phyloP scores from a whole-genome alignment of 2,329 filamentous ascomycete genomes.

The Proliferodiscus dingleyae region DNA sequence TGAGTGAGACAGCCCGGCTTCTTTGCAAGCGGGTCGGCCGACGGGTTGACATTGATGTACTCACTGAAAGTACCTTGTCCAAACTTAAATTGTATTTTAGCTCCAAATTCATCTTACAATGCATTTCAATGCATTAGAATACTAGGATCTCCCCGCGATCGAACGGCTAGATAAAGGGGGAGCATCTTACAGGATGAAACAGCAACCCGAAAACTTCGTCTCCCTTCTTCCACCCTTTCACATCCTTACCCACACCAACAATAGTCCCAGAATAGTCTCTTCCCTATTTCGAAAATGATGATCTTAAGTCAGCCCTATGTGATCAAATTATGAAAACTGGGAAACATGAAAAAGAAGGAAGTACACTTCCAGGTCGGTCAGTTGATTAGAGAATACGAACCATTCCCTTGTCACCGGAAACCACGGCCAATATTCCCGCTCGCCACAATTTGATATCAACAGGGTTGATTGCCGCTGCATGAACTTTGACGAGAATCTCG shows the following conservation, averaged over 20 bases:
- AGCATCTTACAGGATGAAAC: slow-evolving; percentile 22
- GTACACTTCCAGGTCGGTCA: neutral
- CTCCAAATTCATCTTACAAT: neutral
- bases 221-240: slow-evolving; percentile 31
- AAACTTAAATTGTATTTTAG: slow-evolving; percentile 15
- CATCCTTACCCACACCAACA: slow-evolving; percentile 30
- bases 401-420: slow-evolving; percentile 28
- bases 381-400: neutral
- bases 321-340: neutral
- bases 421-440: slow-evolving; percentile 21
- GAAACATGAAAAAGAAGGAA: neutral
- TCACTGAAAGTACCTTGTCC: slow-evolving; percentile 29
- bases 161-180: neutral
- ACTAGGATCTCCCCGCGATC: neutral
- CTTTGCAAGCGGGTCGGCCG: slow-evolving; percentile 22
- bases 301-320: neutral
- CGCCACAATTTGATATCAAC: slow-evolving; percentile 29
- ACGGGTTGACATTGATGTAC: slow-evolving; percentile 26
- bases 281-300: slow-evolving; percentile 10
- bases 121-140: neutral
- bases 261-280: slow-evolving; percentile 31
- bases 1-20: slow-evolving; percentile 40
- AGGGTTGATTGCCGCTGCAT: slow-evolving; percentile 29
- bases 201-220: slow-evolving; percentile 34
- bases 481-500: slow-evolving; percentile 26